Evolutionary conservation across 1,139 yeast species (phyloP), one percentile per base, ranked within the genome.

Genomic region (Blastobotrys apis): DNA sequence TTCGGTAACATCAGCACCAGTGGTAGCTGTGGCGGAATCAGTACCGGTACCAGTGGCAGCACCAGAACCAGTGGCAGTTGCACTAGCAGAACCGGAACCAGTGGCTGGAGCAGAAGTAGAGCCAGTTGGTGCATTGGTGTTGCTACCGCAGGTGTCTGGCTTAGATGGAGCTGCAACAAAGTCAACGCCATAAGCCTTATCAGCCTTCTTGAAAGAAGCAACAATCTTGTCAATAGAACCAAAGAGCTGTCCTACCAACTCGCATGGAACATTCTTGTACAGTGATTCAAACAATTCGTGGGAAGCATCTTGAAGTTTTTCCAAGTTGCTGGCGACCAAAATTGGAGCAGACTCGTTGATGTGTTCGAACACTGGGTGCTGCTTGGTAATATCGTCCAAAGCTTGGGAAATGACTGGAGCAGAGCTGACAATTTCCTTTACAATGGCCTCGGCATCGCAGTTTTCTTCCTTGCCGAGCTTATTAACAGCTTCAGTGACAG

Each of bases 101-200:
- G 36, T 17, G 32, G 36, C 35, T 21, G 27, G 20, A 38, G 41
- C 25, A 23, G 35, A 21, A 20, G 40, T 8, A 10, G 40, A 29
- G 12, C 33, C 33, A 8, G 39, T 4, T 25, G 40, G 21, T 9
- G 22, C 33, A 20, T 16, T 35, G n/a, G 41, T 20, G 20, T 20
- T 9, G 20, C 20, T 35, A 9, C 29, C 44, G 23, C 44, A 40
- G 23, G 44, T 40, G 13, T 35, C 15, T 42, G 45, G 45, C 30
- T 42, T 20, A 23, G 41, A 19, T 37, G 45, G 45, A 32, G 27
- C 45, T 1, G 23, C 13, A 19, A 21, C 3, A 17, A 15, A 12
- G 15, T n/a, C 25, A 20, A 17, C 27, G 23, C 13, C 30, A 25
- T 30, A 42, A 25, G 41, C 38, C 13, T n/a, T 13, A 21, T 17